phyloP scores from a whole-genome alignment of 345 rosid species.

The Citrus unshiu region DNA sequence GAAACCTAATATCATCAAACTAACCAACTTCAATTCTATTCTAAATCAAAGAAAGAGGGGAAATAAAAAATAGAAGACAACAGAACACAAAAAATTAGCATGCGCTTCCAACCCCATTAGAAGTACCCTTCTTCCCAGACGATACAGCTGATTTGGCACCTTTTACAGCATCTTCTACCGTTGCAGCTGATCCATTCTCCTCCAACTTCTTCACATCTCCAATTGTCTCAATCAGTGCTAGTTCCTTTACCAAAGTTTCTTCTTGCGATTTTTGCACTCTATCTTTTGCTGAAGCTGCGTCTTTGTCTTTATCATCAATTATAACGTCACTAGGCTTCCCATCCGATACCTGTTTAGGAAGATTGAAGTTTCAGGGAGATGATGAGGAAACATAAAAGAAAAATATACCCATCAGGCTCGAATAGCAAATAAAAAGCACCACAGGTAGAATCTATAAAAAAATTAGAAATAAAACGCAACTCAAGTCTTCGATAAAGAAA shows the following conservation, averaged over 20 bases:
- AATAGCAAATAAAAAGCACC: no score
- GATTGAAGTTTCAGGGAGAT: background rate
- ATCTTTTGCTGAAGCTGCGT: slow-evolving; percentile 6
- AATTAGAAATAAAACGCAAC: background rate
- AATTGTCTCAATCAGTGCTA: slow-evolving; percentile 13
- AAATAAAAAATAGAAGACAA: background rate
- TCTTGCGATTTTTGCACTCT: slow-evolving; percentile 16
- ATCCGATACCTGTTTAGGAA: slow-evolving; percentile 22
- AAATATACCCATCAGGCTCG: background rate
- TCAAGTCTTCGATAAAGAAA: background rate
- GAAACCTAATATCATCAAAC: slow-evolving; percentile 8
- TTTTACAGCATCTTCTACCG: slow-evolving; percentile 10
- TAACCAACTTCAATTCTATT: slow-evolving; percentile 2
- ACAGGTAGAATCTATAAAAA: background rate
- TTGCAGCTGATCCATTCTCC: slow-evolving; percentile 18
- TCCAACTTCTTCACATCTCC: slow-evolving; percentile 26
- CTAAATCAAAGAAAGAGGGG: background rate
- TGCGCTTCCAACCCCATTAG: slow-evolving; percentile 38
- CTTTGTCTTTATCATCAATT: slow-evolving; percentile 5
- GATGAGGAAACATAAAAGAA: background rate
- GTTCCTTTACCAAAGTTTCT: slow-evolving; percentile 5
- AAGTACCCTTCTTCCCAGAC: slow-evolving; percentile 13
- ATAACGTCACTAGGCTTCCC: slow-evolving; percentile 14
- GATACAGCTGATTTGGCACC: slow-evolving; percentile 5
- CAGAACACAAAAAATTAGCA: slow-evolving; percentile 25